phyloP scores from a whole-genome alignment of 2,329 filamentous ascomycete genomes.

The Septoria linicola region DNA sequence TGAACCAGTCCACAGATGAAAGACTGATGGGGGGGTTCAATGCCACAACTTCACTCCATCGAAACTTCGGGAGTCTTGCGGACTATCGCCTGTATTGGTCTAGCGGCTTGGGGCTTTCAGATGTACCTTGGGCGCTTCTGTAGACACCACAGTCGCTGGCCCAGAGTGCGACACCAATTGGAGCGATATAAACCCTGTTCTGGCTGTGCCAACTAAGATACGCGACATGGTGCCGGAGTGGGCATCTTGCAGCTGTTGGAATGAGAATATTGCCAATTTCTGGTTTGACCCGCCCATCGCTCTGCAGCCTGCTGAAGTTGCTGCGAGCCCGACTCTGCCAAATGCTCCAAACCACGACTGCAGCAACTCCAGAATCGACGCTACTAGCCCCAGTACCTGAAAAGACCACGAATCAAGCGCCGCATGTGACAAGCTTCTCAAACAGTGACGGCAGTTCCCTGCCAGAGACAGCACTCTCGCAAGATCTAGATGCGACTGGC shows the following conservation, averaged over 20 bases:
- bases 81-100: neutral
- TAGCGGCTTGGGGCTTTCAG: slow-evolving; percentile 5
- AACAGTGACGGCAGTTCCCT: no score
- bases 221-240: slow-evolving; percentile 19
- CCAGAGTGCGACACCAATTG: slow-evolving; percentile 27
- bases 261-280: slow-evolving; percentile 22
- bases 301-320: slow-evolving; percentile 12
- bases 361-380: slow-evolving; percentile 13
- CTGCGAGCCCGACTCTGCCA: slow-evolving; percentile 6
- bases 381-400: neutral
- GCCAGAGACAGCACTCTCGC: no score
- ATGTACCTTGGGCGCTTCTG: neutral
- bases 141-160: no score
- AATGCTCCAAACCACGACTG: slow-evolving; percentile 1
- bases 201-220: slow-evolving; percentile 26
- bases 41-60: neutral
- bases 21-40: neutral
- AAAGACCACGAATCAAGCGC: neutral
- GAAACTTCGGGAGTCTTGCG: slow-evolving; percentile 8
- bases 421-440: neutral
- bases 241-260: slow-evolving; percentile 23
- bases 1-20: no score
- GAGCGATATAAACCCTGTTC: slow-evolving; percentile 27
- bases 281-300: slow-evolving; percentile 28
- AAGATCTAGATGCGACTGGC: neutral